Evolutionary conservation across 2,329 filamentous ascomycete species (phyloP).

Genomic region (Chaetomiaceae sp.): DNA sequence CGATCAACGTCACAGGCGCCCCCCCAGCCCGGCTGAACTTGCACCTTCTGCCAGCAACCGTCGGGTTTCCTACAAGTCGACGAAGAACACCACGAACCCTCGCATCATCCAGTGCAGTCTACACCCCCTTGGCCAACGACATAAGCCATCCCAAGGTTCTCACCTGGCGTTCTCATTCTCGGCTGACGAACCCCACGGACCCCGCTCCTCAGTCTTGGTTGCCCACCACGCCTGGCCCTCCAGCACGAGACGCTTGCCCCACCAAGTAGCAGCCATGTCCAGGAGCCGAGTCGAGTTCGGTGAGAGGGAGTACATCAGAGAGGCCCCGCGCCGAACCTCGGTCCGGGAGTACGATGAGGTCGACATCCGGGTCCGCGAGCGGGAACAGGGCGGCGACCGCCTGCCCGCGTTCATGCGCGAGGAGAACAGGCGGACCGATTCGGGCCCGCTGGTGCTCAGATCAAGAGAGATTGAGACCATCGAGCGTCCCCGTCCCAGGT

Average conservation of each 20-base stretch:
- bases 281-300: constrained; percentile 36
- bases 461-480: constrained; percentile 50
- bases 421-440: constrained; percentile 41
- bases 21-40: constrained; percentile 14
- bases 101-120: neutral
- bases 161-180: neutral
- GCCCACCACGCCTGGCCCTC: constrained; percentile 13
- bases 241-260: constrained; percentile 4
- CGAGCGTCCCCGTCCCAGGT: constrained; percentile 42
- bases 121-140: neutral
- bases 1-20: constrained; percentile 23
- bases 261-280: constrained; percentile 22
- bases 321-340: constrained; percentile 22
- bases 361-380: constrained; percentile 32
- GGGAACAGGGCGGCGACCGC: constrained; percentile 41
- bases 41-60: constrained; percentile 7
- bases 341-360: constrained; percentile 25
- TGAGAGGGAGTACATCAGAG: constrained; percentile 41
- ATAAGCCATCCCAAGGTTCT: neutral
- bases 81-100: no score
- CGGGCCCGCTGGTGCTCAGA: constrained; percentile 48
- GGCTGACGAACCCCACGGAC: neutral
- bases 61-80: constrained; percentile 8
- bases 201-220: constrained; percentile 1
- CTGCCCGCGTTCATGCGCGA: constrained; percentile 48